Evolutionary conservation across 2,329 filamentous ascomycete species (phyloP), one percentile per base, ranked within the genome.

Genomic region (Myrmaecium sp.): DNA sequence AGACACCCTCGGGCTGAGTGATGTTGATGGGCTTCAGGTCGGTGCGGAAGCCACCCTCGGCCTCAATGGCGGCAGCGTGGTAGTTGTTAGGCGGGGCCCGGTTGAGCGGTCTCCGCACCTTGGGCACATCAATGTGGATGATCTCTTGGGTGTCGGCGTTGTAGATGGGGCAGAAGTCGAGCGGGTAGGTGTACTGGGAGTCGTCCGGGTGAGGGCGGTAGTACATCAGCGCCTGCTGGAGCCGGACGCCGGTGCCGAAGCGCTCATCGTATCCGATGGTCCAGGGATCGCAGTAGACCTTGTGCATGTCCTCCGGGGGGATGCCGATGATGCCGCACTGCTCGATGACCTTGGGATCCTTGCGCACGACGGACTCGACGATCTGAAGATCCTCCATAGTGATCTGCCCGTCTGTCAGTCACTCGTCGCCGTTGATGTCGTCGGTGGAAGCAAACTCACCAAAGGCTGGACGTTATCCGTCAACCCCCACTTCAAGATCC

Each of bases 261-360:
- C 84, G 74, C 56, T 91, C 80, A 41, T 94, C 84, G 46, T 82
- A 92, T 25, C 84, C 84, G 51, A 94, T 92, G 1, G 84, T 92
- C 84, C 84, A 94, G 7, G 81, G 82, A 47, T 94, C 84, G 52
- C 83, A 92, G 58, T 91, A 93, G 25, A 94, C 80, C 55, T 93
- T 93, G 60, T 89, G 60, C 84, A 94, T 93, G 33, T 92, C 79
- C 38, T 78, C 65, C 30, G 64, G 64, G 8, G 80, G 69, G 33
- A 94, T 80, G 2, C 84, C 84, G 32, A 82, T 67, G 32, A 93
- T 66, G 5, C 66, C 68, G 43, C 84, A 94, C 51, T 93, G 83
- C 52, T 93, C 81, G 37, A 93, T 89, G 33, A 93, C 82, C 41
- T 76, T 78, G 9, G 79, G 69, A 44, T 93, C 81, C 40, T 71